A percentile compares a stretch with the other conserved stretches of the same genome.
Evolutionary conservation across 2,329 filamentous ascomycete genomes (phyloP).

Genomic region (Sporothrix pseudoabietina): DNA sequence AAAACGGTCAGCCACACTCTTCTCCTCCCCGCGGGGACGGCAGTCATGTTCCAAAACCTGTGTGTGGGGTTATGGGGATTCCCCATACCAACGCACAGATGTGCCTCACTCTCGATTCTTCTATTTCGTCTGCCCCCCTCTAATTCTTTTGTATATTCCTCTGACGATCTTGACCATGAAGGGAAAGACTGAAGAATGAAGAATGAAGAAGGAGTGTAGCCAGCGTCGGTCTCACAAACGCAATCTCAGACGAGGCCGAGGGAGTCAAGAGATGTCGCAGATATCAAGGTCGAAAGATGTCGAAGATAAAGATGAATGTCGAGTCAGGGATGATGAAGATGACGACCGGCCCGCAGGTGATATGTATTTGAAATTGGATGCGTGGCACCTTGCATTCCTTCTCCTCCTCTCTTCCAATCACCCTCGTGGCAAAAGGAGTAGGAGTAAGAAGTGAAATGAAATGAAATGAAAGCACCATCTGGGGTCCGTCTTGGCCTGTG

Average conservation of each 20-base stretch:
- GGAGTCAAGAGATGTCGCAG: neutral
- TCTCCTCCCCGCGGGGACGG: neutral
- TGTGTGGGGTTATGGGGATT: neutral
- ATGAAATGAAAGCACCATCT: neutral
- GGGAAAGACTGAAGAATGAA: neutral
- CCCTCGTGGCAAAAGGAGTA: neutral
- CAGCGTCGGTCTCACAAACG: neutral
- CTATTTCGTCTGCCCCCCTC: too few species aligned
- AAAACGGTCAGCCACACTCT: neutral
- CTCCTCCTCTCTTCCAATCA: neutral
- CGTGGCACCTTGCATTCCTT: neutral
- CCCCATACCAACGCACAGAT: neutral
- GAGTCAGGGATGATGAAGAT: neutral
- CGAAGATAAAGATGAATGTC: neutral
- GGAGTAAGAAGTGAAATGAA: too few species aligned
- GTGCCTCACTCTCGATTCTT: neutral
- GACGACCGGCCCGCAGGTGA: neutral
- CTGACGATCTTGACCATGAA: too few species aligned
- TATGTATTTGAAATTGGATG: neutral
- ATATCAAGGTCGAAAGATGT: neutral
- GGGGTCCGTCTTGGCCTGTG: constrained; percentile 6
- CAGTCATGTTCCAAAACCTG: neutral
- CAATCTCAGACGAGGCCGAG: neutral
- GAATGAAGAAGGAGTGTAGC: neutral
- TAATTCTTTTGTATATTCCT: too few species aligned